A percentile compares a stretch with the other conserved stretches of the same genome.
These are phyloP conservation scores for Coprinellus aureogranulatus DNA, from an alignment of 768 basidiomycete genomes.

Conservation along the genomic window DNA sequence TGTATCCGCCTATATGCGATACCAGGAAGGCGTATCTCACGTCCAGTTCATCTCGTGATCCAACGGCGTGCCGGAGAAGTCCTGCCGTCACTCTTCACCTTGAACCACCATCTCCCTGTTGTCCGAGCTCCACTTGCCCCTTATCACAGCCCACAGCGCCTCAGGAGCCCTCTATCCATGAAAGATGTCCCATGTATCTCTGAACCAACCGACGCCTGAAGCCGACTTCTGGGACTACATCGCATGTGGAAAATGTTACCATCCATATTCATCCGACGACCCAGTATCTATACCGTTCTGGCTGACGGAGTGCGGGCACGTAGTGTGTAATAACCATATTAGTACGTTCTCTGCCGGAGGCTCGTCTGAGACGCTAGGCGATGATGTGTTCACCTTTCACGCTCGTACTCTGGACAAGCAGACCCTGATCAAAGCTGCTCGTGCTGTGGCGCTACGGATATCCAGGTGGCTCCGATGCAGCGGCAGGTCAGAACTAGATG, in stretches of 20 bases:
- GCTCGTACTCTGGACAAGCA: slow-evolving; percentile 22
- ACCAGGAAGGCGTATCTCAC: no score
- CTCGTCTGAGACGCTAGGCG: no score
- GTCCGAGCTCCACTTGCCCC: no score
- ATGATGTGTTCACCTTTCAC: no score
- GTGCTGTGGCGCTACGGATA: slow-evolving; percentile 60
- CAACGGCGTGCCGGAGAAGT: no score
- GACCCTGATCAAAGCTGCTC: slow-evolving; percentile 72
- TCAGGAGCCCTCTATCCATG: neutral
- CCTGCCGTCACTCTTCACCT: no score
- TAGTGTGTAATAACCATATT: slow-evolving; percentile 82
- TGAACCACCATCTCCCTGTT: no score
- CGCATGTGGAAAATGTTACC: slow-evolving; percentile 64
- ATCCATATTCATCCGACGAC: slow-evolving; percentile 55
- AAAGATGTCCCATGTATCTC: slow-evolving; percentile 36
- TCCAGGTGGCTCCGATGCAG: slow-evolving; percentile 73
- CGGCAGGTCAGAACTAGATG: slow-evolving; percentile 64
- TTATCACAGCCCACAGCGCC: no score
- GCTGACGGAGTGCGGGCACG: slow-evolving; percentile 86
- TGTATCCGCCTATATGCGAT: no score
- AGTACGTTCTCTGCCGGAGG: slow-evolving; percentile 50
- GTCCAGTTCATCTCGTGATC: neutral
- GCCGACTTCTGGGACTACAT: slow-evolving; percentile 84
- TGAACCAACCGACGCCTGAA: slow-evolving; percentile 25
- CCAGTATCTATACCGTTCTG: slow-evolving; percentile 73